These are phyloP conservation scores for Coemansia sp. DNA, from an alignment of 192 early-diverging fungal species.

Conservation along the genomic window DNA sequence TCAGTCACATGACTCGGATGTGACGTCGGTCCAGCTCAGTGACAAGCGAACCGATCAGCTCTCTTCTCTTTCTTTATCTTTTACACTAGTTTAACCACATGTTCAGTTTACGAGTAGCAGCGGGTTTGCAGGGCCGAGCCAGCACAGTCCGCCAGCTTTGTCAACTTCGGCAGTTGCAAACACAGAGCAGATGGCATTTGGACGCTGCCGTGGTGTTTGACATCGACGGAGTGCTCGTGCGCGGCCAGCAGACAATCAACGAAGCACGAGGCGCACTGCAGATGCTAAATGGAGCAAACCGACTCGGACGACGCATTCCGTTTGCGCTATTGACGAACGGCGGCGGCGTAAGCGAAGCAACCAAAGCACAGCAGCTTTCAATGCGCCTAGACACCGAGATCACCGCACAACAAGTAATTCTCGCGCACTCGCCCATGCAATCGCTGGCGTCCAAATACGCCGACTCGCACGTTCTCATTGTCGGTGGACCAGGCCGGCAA, in stretches of 20 bases:
- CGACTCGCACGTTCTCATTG: conserved; percentile 66
- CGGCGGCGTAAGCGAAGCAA: conserved; percentile 73
- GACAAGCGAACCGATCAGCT: background rate
- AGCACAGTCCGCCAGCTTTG: background rate
- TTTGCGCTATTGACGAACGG: conserved; percentile 87
- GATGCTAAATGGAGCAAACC: conserved; percentile 63
- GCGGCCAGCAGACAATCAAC: conserved; percentile 69
- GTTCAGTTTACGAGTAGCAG: background rate
- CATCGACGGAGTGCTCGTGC: conserved; percentile 87
- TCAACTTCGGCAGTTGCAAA: conserved; percentile 17
- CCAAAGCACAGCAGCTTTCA: conserved; percentile 70
- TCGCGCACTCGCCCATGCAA: conserved; percentile 88
- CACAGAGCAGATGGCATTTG: conserved; percentile 27
- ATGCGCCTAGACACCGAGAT: conserved; percentile 60
- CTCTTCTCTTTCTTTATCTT: too few species aligned
- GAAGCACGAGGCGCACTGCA: conserved; percentile 66
- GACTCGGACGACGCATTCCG: conserved; percentile 57
- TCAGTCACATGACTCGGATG: conserved; percentile 1
- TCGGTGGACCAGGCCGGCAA: conserved; percentile 63
- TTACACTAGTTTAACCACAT: background rate
- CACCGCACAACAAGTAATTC: conserved; percentile 63
- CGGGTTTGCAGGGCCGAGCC: background rate
- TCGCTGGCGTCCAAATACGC: conserved; percentile 60
- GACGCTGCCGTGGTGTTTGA: conserved; percentile 64
- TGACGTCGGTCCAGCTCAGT: background rate